Percentiles rank a stretch among this genome's conserved stretches.
Conservation (phyloP, 352 stramenopile species). For the Albugo laibachii region DNA sequence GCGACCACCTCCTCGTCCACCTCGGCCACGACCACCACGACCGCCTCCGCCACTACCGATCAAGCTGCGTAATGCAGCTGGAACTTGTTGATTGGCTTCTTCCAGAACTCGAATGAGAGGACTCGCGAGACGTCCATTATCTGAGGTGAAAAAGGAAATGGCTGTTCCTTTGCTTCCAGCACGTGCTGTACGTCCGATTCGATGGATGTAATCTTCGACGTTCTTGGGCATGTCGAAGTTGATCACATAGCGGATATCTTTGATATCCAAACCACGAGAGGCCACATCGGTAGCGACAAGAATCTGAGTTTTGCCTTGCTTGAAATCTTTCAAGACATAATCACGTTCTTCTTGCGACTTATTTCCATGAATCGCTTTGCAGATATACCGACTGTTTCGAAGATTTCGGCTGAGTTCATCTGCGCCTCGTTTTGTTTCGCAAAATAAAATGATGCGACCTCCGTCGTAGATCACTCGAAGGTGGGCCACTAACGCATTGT, state of each 20-base stretch:
- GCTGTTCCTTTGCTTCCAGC: conserved; percentile 87
- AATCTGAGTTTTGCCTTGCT: conserved; percentile 85
- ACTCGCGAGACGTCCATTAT: conserved; percentile 63
- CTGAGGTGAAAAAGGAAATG: conserved; percentile 89
- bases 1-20: conserved; percentile 31
- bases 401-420: conserved; percentile 92
- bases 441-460: conserved; percentile 96
- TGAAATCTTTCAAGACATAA: conserved; percentile 95
- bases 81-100: conserved; percentile 80
- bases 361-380: conserved; percentile 97
- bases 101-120: conserved; percentile 80
- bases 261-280: conserved; percentile 97
- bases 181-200: conserved; percentile 97
- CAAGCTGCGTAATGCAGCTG: conserved; percentile 55
- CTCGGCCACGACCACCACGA: conserved; percentile 24
- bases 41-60: conserved; percentile 37
- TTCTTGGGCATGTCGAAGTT: conserved; percentile 99
- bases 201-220: conserved; percentile 97
- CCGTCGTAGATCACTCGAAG: conserved; percentile 78
- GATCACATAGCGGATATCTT: conserved; percentile 98
- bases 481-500: conserved; percentile 72
- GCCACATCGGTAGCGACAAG: conserved; percentile 98
- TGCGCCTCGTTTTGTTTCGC: conserved; percentile 96
- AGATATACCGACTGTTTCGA: conserved; percentile 84
- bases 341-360: conserved; percentile 97